Percentiles rank a stretch among this genome's conserved stretches.
phyloP scores from a whole-genome alignment of 1,284 basidiomycete genomes.

The Apiotrichum sp. region DNA sequence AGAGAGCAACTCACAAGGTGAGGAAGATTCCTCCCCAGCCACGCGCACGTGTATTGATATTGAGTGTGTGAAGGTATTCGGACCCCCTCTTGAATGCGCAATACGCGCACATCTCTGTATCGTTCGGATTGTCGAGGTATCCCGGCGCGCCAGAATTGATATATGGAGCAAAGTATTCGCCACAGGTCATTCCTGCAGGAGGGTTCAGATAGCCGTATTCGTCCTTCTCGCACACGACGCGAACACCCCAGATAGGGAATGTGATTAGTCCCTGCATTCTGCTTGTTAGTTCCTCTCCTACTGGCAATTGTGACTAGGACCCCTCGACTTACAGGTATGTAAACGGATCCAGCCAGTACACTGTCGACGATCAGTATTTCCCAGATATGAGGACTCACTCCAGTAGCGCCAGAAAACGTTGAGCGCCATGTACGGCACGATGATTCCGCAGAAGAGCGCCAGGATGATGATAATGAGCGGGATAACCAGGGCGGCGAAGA shows the following conservation, averaged over 20 bases:
- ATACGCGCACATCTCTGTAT: constrained; percentile 16
- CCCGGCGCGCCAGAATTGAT: not conserved
- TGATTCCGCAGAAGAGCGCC: constrained; percentile 10
- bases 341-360: constrained; percentile 19
- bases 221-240: constrained; percentile 18
- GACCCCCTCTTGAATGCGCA: constrained; percentile 17
- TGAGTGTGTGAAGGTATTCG: constrained; percentile 20
- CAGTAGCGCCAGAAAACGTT: constrained; percentile 6
- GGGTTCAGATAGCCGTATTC: constrained; percentile 26
- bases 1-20: constrained; percentile 1
- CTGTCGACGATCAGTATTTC: constrained; percentile 1
- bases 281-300: not conserved
- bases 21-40: constrained; percentile 19
- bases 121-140: constrained; percentile 7
- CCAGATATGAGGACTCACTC: not conserved
- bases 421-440: constrained; percentile 6
- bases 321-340: constrained; percentile 7
- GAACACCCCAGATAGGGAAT: constrained; percentile 14
- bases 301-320: no score
- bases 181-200: constrained; percentile 25
- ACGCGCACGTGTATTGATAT: constrained; percentile 12
- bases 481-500: constrained; percentile 30
- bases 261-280: constrained; percentile 13
- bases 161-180: constrained; percentile 12
- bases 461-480: constrained; percentile 8